Evolutionary conservation across 805 yeast genomes (phyloP), one percentile per base, ranked within the genome.

Genomic region (Candida ipomoeae): DNA sequence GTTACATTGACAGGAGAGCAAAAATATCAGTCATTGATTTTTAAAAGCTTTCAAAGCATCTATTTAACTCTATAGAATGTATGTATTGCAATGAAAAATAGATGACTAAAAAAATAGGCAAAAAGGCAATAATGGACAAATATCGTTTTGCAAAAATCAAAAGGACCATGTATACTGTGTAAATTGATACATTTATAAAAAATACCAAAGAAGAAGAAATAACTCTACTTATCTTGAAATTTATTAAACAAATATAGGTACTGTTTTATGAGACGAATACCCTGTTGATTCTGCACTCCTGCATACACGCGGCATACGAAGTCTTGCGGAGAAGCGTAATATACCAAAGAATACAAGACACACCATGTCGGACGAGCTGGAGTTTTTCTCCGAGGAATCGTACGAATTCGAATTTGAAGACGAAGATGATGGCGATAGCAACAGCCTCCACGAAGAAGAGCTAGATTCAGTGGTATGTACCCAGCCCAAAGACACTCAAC

Each of bases 341-440:
- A 14, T 14, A 31, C 23, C 14, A 13, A 14, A 10, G 34, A 10
- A 3, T 41, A 23, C 39, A n/a, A 21, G 21, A 14, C 32, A 29
- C 34, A 33, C 8, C 13, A 69, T 70, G 72, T 68, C 73, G 11
- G 71, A 70, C 46, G 73, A 69, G 32, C 68, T 65, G 21, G 71
- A 66, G 21, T 70, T 55, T 54, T 56, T 59, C 15, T 69, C 71
- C 1, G 73, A 71, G 46, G 76, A 71, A 51, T 70, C 74, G 21
- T 71, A 70, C 48, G 75, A 71, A 47, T 70, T 70, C 46, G 76
- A 71, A 49, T 70, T 71, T 43, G 62, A 55, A 38, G 62, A 61
- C 31, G 68, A 64, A 10, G 65, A 65, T n/a, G 70, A 63, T 10
- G 71, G 63, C 18, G 68, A 63, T 23, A 62, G 61, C 32, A 68